Base-by-base conservation (phyloP, 176 grass and related monocot genomes). In the Triticum aestivum region DNA sequence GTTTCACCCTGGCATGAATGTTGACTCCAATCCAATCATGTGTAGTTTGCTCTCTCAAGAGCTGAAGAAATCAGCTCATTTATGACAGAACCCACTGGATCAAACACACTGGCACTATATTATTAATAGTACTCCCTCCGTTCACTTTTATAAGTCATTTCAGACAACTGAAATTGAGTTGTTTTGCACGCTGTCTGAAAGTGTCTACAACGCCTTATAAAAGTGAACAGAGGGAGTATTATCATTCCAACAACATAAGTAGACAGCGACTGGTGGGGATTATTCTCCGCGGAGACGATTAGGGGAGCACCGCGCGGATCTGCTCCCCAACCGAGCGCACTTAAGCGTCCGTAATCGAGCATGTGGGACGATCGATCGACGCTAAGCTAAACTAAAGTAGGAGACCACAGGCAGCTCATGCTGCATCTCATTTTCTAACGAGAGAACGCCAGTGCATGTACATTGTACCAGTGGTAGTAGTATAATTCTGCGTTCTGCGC, bases 301-400 rank as follows among this genome's bases (percentile, higher is more conserved):
- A 82, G 79, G 83, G 83, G 59, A 68, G 83, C 88, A 82, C n/a
- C 2, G 6, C 30, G 78, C 18, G 39, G 79, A 82, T 90, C 64
- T 90, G 83, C 84, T 86, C 64, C 79, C 84, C 52, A 23, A 49
- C 24, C 64, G 6, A 65, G 18, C 30, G 64, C 88, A 71, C 83
- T 77, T 15, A 65, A 44, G 78, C 47, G 49, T 54, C 75, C 11
- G 38, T 66, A 34, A 38, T 3, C 27, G 52, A 63, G 58, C 61
- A 29, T 86, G 63, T 77, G 65, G 6, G 44, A 3, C 2, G 56
- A 21, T 52, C 49, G 45, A 54, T 75, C 44, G 44, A 54, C 34
- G 61, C 27, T 5, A 3, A 24, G 47, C 29, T 29, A 58, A 54
- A 23, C 18, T 20, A 58, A 8, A 44, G 7, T 14, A 52, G 51